Evolutionary conservation across 805 yeast genomes (phyloP).

Genomic region (Candida xyloterini): DNA sequence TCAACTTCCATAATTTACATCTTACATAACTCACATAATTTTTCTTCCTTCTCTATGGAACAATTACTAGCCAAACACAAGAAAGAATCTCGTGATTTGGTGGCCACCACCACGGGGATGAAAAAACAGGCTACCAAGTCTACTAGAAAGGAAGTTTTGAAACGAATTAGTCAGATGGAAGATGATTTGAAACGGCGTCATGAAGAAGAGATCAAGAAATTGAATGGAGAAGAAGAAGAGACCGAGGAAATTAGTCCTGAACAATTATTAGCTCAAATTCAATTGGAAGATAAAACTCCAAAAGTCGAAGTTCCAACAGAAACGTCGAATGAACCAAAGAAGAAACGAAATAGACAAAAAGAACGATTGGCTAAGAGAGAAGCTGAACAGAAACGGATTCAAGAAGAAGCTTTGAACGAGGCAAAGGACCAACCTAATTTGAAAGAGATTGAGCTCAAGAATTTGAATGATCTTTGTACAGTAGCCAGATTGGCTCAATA

Average conservation of each 20-base stretch:
- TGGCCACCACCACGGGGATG: conserved; percentile 66
- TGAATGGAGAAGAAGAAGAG: conserved; percentile 9
- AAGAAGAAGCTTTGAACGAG: conserved; percentile 68
- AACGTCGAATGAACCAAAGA: conserved; percentile 23
- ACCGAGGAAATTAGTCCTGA: conserved; percentile 59
- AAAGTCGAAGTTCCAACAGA: conserved; percentile 20
- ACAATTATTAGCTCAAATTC: conserved; percentile 57
- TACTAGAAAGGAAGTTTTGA: conserved; percentile 62
- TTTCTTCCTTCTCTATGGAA: conserved; percentile 32
- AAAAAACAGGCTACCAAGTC: conserved; percentile 83
- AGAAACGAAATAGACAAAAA: conserved; percentile 75
- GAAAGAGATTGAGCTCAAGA: conserved; percentile 67
- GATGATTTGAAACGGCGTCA: conserved; percentile 53
- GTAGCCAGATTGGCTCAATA: conserved; percentile 48
- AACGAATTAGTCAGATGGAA: conserved; percentile 60
- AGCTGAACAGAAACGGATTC: conserved; percentile 59
- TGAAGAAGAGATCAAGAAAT: conserved; percentile 43
- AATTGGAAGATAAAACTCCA: conserved; percentile 31
- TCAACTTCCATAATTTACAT: no score
- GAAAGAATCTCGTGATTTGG: conserved; percentile 64
- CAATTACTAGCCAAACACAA: conserved; percentile 58
- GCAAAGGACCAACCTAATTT: conserved; percentile 65
- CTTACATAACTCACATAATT: no score
- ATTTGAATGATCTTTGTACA: conserved; percentile 52
- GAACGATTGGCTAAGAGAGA: conserved; percentile 77